phyloP scores from a whole-genome alignment of 768 basidiomycete genomes.

The Rhizopogon vinicolor region DNA sequence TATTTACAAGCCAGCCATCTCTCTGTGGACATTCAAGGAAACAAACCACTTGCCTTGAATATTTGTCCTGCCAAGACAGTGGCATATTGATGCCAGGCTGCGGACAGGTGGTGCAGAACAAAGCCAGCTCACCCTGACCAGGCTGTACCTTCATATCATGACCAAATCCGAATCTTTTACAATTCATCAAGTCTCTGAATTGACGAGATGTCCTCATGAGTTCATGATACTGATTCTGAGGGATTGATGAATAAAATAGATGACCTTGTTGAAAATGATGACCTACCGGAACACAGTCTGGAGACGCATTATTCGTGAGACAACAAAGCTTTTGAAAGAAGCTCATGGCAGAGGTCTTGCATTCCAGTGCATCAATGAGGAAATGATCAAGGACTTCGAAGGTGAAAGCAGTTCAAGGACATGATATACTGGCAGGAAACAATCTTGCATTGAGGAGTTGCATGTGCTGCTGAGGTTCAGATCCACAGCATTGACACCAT shows the following conservation, averaged over 20 bases:
- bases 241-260: not conserved
- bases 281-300: not conserved
- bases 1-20: not conserved
- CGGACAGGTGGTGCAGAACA: constrained; percentile 25
- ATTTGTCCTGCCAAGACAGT: constrained; percentile 12
- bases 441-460: too few species aligned
- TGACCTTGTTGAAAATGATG: not conserved
- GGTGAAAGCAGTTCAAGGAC: not conserved
- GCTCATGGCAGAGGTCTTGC: constrained; percentile 5
- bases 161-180: constrained; percentile 5
- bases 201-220: constrained; percentile 5
- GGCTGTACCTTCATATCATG: constrained; percentile 4
- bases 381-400: not conserved
- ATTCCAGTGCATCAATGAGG: not conserved
- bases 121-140: constrained; percentile 5
- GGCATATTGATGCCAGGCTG: constrained; percentile 23
- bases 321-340: too few species aligned
- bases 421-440: too few species aligned
- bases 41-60: constrained; percentile 1
- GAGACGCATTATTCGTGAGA: too few species aligned
- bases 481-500: constrained; percentile 1
- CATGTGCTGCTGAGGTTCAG: not conserved
- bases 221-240: constrained; percentile 7
- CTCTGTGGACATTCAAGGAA: not conserved
- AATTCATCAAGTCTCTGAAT: constrained; percentile 1